phyloP scores from a whole-genome alignment of 768 basidiomycete genomes.

The Suillus luteus region DNA sequence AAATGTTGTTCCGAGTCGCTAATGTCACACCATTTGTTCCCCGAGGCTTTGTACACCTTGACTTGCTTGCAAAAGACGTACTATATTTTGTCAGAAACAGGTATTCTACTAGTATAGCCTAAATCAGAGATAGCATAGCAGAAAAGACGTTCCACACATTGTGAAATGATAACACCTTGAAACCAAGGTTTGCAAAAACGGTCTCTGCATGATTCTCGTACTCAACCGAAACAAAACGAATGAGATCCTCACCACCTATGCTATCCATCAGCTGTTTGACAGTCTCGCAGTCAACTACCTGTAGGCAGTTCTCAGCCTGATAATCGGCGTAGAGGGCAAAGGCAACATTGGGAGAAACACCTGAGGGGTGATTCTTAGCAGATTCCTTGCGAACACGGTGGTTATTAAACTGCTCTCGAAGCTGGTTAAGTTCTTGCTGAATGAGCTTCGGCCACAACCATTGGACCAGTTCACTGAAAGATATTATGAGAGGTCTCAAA shows the following conservation, averaged over 20 bases:
- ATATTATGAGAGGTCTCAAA: too few relatives aligned
- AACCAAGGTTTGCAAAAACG: conserved; percentile 16
- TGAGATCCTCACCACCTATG: conserved; percentile 25
- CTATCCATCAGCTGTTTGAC: conserved; percentile 25
- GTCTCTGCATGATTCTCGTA: conserved; percentile 20
- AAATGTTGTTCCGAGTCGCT: too few relatives aligned
- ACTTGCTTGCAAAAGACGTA: too few relatives aligned
- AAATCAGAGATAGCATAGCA: conserved; percentile 23
- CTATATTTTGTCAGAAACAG: too few relatives aligned
- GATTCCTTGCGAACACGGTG: conserved; percentile 20
- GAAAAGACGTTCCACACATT: conserved; percentile 26
- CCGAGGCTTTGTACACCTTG: too few relatives aligned
- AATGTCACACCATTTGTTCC: too few relatives aligned
- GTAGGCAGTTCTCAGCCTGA: conserved; percentile 23
- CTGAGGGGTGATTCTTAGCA: conserved; percentile 25
- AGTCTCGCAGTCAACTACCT: conserved; percentile 21
- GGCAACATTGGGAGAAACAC: conserved; percentile 26
- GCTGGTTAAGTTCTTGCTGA: conserved; percentile 26
- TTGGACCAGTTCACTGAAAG: conserved; percentile 26
- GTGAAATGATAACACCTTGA: conserved; percentile 16
- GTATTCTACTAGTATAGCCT: not conserved
- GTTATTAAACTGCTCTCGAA: conserved; percentile 22
- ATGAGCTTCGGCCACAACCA: conserved; percentile 36
- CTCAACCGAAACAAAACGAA: conserved; percentile 23
- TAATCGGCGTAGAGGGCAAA: conserved; percentile 21